Evolutionary conservation across 495 filamentous ascomycete species (phyloP).

Genomic region (Aspergillus cristatus): DNA sequence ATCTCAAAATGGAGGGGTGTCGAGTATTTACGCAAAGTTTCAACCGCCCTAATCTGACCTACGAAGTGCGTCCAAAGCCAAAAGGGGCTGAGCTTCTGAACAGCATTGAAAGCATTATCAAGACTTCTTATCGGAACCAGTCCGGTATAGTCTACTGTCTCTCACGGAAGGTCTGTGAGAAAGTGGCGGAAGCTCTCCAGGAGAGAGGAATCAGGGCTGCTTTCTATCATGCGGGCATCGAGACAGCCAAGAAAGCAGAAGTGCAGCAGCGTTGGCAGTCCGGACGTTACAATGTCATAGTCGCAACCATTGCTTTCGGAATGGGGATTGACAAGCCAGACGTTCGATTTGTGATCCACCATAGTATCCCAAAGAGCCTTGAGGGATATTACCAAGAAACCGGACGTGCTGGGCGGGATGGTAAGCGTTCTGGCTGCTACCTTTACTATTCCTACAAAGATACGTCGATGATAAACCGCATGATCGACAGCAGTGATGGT

Average conservation of each 20-base stretch:
- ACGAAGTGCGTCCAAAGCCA: constrained; percentile 61
- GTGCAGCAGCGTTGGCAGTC: constrained; percentile 77
- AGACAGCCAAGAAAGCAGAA: constrained; percentile 47
- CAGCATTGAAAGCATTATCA: constrained; percentile 66
- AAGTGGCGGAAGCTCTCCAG: constrained; percentile 59
- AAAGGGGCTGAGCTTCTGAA: constrained; percentile 47
- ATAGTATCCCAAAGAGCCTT: constrained; percentile 85
- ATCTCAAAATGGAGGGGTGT: constrained; percentile 70
- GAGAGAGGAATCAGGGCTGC: constrained; percentile 57
- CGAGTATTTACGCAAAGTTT: constrained; percentile 80
- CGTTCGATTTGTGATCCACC: constrained; percentile 91
- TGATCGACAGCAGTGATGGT: constrained; percentile 75
- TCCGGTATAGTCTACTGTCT: constrained; percentile 94
- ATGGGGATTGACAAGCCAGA: constrained; percentile 99
- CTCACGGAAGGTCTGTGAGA: constrained; percentile 73
- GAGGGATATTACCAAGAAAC: constrained; percentile 99
- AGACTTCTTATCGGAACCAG: constrained; percentile 50
- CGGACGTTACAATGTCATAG: constrained; percentile 74
- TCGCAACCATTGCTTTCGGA: constrained; percentile 98
- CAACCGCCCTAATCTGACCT: constrained; percentile 85
- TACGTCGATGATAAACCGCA: constrained; percentile 47
- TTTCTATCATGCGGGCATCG: constrained; percentile 80
- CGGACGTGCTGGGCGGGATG: constrained; percentile 87
- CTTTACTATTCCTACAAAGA: constrained; percentile 80
- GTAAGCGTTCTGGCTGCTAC: constrained; percentile 77